Evolutionary conservation across 169 alveolate genomes (phyloP), one percentile per base, ranked within the genome.

Genomic region (Plasmodium inui): DNA sequence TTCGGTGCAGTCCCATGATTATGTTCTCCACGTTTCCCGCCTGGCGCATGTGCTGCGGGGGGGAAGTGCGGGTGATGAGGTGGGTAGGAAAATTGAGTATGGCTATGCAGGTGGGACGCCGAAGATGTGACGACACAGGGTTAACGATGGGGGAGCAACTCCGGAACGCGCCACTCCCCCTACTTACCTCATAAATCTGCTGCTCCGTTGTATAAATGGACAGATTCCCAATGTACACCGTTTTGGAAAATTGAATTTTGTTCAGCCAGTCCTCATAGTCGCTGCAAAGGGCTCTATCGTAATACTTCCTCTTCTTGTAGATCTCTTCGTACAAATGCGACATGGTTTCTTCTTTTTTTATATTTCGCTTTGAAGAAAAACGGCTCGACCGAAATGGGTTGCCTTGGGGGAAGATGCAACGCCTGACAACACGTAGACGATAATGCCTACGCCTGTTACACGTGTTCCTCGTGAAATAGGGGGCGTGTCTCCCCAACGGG

Each of bases 141-240:
- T 22, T 12, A 26, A 17, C 22, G 61, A 41, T 1, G 53, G 3
- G 14, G 17, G 17, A 1, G 53, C 14, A 41, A 8, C 53, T 2
- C 50, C 50, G 50, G 50, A 9, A 41, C 53, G 53, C 12, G 53
- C 14, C 44, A 7, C 17, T 1, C 80, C 57, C 32, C 73, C 55
- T 28, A 4, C 53, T 71, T 94, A 96, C 97, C 97, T 96, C 97
- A 91, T 96, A 96, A 61, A 96, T 96, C 19, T 96, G 94, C 84
- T 96, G 97, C 70, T 96, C 97, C 22, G 97, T 96, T 26, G 97
- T 96, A 12, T 96, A 89, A 88, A 96, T 95, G 17, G 97, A 95
- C 34, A 96, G 83, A 61, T 96, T 96, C 6, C 97, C 97, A 28
- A 96, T 96, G 30, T 96, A 96, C n/a, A 96, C 97, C 3, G 97